These are phyloP conservation scores for Cercophora scortea DNA, from an alignment of 495 filamentous ascomycete genomes.

Conservation along the genomic window DNA sequence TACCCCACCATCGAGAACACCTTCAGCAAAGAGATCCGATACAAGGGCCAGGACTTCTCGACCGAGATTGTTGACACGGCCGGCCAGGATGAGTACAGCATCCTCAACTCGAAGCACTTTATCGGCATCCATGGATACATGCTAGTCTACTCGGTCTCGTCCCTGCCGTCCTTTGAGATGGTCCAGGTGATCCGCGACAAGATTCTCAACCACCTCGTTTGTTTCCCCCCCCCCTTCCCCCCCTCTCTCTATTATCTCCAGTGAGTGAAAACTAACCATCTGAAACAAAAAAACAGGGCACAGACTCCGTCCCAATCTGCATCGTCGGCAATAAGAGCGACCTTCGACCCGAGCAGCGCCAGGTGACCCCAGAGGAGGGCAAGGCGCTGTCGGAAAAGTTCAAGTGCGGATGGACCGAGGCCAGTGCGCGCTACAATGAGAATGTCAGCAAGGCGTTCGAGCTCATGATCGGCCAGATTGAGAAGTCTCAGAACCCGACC, in stretches of 20 bases:
- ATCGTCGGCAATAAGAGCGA: conserved; percentile 97
- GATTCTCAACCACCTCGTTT: conserved; percentile 90
- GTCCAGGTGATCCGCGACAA: conserved; percentile 90
- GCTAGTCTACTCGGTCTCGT: conserved; percentile 92
- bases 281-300: conserved; percentile 52
- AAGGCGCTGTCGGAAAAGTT: conserved; percentile 73
- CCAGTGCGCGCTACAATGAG: conserved; percentile 85
- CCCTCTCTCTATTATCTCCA: neutral
- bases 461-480: conserved; percentile 87
- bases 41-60: conserved; percentile 85
- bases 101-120: conserved; percentile 96
- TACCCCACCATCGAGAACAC: conserved; percentile 99
- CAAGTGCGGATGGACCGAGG: conserved; percentile 90
- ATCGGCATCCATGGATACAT: conserved; percentile 99
- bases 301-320: conserved; percentile 84
- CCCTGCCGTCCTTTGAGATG: conserved; percentile 94
- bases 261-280: neutral
- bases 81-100: conserved; percentile 98
- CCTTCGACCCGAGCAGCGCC: conserved; percentile 83
- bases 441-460: conserved; percentile 93
- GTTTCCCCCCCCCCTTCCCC: conserved; percentile 21
- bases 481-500: conserved; percentile 86
- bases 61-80: conserved; percentile 99
- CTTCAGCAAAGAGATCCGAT: conserved; percentile 88
- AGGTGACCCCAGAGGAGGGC: conserved; percentile 81